Conservation (phyloP, 2,329 filamentous ascomycete genomes). For the Calycina herbarum region DNA sequence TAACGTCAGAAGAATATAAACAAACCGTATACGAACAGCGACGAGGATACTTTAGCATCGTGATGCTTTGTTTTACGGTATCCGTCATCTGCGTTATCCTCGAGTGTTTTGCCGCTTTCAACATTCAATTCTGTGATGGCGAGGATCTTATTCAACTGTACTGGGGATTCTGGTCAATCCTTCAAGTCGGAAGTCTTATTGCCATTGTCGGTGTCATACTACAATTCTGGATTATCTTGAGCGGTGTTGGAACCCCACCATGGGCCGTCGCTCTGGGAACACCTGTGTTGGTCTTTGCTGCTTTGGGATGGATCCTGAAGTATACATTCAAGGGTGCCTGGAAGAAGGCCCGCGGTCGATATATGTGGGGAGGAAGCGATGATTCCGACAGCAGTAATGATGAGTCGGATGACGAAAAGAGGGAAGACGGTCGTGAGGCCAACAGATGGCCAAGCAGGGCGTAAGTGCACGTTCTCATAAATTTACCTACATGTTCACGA, state of each 20-base stretch:
- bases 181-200: conserved; percentile 58
- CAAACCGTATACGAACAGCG: conserved; percentile 33
- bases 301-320: conserved; percentile 47
- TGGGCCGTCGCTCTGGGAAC: conserved; percentile 62
- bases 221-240: conserved; percentile 51
- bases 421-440: conserved; percentile 1
- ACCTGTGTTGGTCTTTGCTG: conserved; percentile 56
- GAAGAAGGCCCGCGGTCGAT: conserved; percentile 1
- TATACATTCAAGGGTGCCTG: conserved; percentile 19
- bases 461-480: conserved; percentile 11
- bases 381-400: conserved; percentile 4
- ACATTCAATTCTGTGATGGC: conserved; percentile 55
- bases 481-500: neutral
- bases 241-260: conserved; percentile 53
- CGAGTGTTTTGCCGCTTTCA: conserved; percentile 48
- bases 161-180: conserved; percentile 62
- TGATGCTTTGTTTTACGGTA: conserved; percentile 45
- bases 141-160: conserved; percentile 60
- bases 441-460: conserved; percentile 18
- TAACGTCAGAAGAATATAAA: conserved; percentile 32
- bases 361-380: conserved; percentile 3
- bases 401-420: conserved; percentile 7
- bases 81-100: conserved; percentile 50
- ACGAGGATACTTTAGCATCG: conserved; percentile 42
- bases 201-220: conserved; percentile 59